These are phyloP conservation scores for Xylaria flabelliformis DNA, from an alignment of 495 filamentous ascomycete genomes.

Conservation along the genomic window DNA sequence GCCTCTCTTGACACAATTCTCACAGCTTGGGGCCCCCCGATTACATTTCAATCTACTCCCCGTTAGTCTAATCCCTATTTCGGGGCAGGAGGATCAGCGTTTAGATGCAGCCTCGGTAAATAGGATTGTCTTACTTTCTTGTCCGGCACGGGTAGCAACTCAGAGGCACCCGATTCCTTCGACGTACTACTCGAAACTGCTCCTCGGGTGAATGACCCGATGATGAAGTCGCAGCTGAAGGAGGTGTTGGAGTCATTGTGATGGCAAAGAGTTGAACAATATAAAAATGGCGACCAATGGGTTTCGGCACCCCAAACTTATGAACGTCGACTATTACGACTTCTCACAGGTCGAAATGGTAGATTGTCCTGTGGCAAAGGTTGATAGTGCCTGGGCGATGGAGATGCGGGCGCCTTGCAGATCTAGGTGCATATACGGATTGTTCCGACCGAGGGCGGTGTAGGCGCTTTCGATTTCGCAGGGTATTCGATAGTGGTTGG, in stretches of 20 bases:
- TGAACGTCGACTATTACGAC: background rate
- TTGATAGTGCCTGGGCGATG: background rate
- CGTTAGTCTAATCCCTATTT: conserved; percentile 35
- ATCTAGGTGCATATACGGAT: background rate
- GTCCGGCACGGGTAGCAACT: conserved; percentile 94
- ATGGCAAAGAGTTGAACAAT: conserved; percentile 1
- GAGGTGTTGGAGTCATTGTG: conserved; percentile 85
- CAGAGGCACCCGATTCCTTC: conserved; percentile 91
- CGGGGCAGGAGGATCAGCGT: conserved; percentile 18
- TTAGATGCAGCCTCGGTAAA: conserved; percentile 26
- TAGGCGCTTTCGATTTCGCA: conserved; percentile 4
- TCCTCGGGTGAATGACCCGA: conserved; percentile 81
- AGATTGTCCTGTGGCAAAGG: background rate
- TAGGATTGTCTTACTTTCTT: conserved; percentile 75
- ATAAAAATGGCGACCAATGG: background rate
- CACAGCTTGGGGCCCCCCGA: conserved; percentile 80
- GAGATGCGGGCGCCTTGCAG: background rate
- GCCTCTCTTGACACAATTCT: conserved; percentile 91
- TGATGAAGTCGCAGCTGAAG: conserved; percentile 81
- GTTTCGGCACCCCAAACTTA: background rate
- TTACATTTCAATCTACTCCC: conserved; percentile 78
- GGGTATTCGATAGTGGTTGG: background rate
- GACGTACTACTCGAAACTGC: conserved; percentile 88
- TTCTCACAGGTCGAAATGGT: background rate
- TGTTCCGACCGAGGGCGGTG: conserved; percentile 4